Percentiles rank a stretch among this genome's conserved stretches.
Conservation (phyloP, 345 rosid species). For the Corymbia maculata region DNA sequence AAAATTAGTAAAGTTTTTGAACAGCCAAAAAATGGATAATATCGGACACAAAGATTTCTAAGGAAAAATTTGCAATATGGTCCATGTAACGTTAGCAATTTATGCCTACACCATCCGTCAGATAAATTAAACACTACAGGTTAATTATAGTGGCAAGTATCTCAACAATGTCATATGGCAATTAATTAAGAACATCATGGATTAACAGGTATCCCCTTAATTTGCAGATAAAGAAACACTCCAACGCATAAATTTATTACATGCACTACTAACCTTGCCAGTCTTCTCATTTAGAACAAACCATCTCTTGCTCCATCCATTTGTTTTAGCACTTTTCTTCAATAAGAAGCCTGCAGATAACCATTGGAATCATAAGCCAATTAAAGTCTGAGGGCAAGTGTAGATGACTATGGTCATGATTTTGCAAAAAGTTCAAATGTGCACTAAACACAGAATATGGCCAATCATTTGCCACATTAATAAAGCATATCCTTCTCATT, state of each 20-base stretch:
- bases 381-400: not conserved
- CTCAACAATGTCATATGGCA: not conserved
- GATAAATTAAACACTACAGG: not conserved
- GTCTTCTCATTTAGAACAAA: conserved; percentile 89
- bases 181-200: not conserved
- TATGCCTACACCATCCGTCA: not conserved
- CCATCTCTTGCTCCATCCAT: conserved; percentile 93
- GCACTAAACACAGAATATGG: not conserved
- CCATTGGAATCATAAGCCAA: not conserved
- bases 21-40: not conserved
- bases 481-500: not conserved
- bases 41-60: not conserved
- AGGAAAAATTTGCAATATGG: not conserved
- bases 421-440: not conserved
- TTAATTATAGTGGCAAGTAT: not conserved
- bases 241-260: not conserved
- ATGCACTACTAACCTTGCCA: conserved; percentile 59
- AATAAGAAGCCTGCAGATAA: conserved; percentile 51
- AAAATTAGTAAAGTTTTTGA: not conserved
- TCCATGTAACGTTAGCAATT: not conserved
- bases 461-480: not conserved
- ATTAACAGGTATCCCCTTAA: not conserved
- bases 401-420: not conserved
- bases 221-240: not conserved
- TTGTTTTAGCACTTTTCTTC: conserved; percentile 87